These are phyloP conservation scores for Chaetomium tenue DNA, from an alignment of 495 filamentous ascomycete genomes.

Conservation along the genomic window DNA sequence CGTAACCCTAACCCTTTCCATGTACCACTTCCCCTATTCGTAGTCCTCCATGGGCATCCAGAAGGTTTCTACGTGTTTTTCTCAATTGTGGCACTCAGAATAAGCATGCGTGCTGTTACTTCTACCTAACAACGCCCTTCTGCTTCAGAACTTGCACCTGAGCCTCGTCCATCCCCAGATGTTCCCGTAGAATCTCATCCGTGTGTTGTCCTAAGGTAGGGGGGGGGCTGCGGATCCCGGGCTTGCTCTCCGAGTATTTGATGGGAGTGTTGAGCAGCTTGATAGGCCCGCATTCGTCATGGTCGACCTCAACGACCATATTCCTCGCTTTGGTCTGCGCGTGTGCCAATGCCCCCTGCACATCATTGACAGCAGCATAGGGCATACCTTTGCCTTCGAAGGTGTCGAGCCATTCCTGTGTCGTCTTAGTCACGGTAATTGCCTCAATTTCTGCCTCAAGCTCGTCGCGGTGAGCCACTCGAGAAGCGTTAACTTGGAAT, in stretches of 20 bases:
- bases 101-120: background rate
- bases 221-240: constrained; percentile 74
- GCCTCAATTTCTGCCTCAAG: constrained; percentile 76
- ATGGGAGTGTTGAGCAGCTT: constrained; percentile 93
- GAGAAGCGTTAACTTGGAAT: constrained; percentile 75
- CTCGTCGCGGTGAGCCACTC: constrained; percentile 73
- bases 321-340: constrained; percentile 78
- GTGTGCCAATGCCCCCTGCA: constrained; percentile 79
- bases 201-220: constrained; percentile 92
- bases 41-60: too few relatives aligned
- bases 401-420: constrained; percentile 81
- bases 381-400: constrained; percentile 91
- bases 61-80: background rate
- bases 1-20: constrained; percentile 21
- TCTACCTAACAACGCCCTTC: constrained; percentile 68
- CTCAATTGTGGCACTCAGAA: background rate
- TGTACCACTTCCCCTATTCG: too few relatives aligned
- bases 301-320: constrained; percentile 87
- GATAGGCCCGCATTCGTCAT: constrained; percentile 77
- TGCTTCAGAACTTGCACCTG: constrained; percentile 63
- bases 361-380: constrained; percentile 92
- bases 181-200: constrained; percentile 69
- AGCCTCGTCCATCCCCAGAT: constrained; percentile 60
- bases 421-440: constrained; percentile 74
- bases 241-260: constrained; percentile 83